These are phyloP conservation scores for Coffea eugenioides DNA, from an alignment of 257 asterid species.

Conservation along the genomic window DNA sequence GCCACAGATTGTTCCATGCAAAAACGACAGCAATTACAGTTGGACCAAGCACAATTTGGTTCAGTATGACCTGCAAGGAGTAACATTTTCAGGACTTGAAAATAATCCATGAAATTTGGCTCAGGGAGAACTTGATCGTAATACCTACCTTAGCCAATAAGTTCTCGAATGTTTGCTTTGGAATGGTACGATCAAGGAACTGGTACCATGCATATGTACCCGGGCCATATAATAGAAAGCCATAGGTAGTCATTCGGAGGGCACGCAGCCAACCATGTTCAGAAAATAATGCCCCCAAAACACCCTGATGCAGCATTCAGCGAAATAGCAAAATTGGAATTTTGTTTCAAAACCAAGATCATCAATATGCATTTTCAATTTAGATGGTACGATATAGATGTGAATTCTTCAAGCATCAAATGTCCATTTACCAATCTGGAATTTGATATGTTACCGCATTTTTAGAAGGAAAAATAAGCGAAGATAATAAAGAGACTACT, in stretches of 20 bases:
- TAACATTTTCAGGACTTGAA: conserved; percentile 10
- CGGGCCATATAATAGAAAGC: conserved; percentile 82
- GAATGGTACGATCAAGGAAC: conserved; percentile 72
- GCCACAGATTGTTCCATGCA: conserved; percentile 95
- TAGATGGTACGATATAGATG: neutral
- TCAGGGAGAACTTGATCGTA: neutral
- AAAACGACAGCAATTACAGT: conserved; percentile 74
- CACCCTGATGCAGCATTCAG: conserved; percentile 42
- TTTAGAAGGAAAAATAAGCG: neutral
- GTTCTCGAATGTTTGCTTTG: conserved; percentile 62
- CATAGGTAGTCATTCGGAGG: conserved; percentile 81
- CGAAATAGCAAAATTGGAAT: neutral
- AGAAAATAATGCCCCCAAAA: conserved; percentile 37
- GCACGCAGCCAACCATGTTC: conserved; percentile 85
- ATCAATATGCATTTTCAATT: no score
- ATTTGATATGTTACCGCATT: neutral
- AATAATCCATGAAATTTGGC: conserved; percentile 2
- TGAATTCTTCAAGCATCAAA: neutral
- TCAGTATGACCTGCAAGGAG: conserved; percentile 61
- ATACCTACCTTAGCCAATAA: conserved; percentile 52
- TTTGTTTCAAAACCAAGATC: neutral
- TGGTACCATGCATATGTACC: conserved; percentile 95
- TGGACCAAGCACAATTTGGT: conserved; percentile 86
- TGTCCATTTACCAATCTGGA: neutral
- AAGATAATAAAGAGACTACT: neutral